Conservation (phyloP, 345 rosid species). For the Clarkia xantiana region DNA sequence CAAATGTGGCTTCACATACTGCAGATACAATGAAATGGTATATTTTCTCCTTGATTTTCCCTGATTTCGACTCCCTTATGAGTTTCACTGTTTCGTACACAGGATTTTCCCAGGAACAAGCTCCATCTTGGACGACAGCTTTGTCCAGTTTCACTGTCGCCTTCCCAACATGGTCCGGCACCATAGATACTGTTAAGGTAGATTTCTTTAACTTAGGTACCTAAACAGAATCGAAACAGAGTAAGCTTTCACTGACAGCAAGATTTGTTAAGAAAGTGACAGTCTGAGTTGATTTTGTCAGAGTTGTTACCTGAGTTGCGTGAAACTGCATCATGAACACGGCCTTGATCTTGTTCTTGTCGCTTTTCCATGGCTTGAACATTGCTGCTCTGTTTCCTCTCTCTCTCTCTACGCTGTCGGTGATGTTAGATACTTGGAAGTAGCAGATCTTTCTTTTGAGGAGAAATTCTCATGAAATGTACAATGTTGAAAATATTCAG, state of each 20-base stretch:
- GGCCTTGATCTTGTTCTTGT: slow-evolving; percentile 82
- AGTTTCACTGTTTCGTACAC: slow-evolving; percentile 63
- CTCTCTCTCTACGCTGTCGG: background rate
- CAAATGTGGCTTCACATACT: slow-evolving; percentile 23
- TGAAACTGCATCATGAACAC: slow-evolving; percentile 85
- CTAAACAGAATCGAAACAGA: slow-evolving; percentile 21
- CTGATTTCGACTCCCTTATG: slow-evolving; percentile 45
- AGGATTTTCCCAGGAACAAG: slow-evolving; percentile 82
- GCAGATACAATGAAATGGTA: slow-evolving; percentile 81
- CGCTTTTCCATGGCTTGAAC: slow-evolving; percentile 88
- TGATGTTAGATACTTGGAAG: background rate
- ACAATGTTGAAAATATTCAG: too few relatives aligned
- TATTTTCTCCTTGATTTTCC: slow-evolving; percentile 60
- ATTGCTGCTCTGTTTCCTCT: slow-evolving; percentile 20
- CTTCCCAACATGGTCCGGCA: slow-evolving; percentile 91
- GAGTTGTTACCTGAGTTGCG: slow-evolving; percentile 69
- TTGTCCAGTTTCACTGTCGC: slow-evolving; percentile 66
- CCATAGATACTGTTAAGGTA: slow-evolving; percentile 64
- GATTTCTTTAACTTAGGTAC: slow-evolving; percentile 76
- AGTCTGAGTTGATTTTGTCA: background rate
- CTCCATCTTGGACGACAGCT: slow-evolving; percentile 53
- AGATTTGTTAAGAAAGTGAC: background rate
- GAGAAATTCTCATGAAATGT: too few relatives aligned
- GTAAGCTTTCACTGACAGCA: background rate
- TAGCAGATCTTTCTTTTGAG: background rate